Evolutionary conservation across 805 yeast genomes (phyloP), one percentile per base, ranked within the genome.

Genomic region (Schizosaccharomyces cryophilus): DNA sequence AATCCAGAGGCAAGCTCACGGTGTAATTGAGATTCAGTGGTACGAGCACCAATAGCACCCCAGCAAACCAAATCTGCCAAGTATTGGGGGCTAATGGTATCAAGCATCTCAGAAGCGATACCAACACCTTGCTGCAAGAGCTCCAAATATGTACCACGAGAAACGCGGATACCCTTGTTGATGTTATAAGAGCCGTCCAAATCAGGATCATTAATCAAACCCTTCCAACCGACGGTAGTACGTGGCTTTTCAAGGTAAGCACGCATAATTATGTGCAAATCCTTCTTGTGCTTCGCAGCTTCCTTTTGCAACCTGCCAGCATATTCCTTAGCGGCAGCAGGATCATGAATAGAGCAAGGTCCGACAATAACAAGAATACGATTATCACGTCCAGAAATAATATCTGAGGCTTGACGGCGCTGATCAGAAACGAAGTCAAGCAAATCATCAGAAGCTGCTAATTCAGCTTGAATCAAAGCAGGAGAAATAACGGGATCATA

Each of bases 211-310:
- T 90, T 90, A 71, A 90, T 88, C 68, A 90, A 77, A 68, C 98
- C 98, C 74, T 90, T 90, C 98, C 98, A 90, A 65, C 98, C 98
- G 61, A 90, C 97, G 29, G 97, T 90, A 65, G 98, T 90, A 77
- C 98, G 84, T 69, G 98, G 98, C 74, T 90, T 90, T 75, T 90
- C 98, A 66, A 90, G 78, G 78, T 90, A 90, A 5, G 97, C 97
- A 76, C 98, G 84, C 98, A 90, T 90, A 65, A 90, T 80, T 63
- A 90, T 79, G 62, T 83, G 84, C 62, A 90, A 77, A 66, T 90
- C 97, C 61, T 77, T 80, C 64, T 81, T 72, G 64, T 86, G 78
- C 71, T 85, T 86, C 45, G 81, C 84, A 71, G 95, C 80, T 77
- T 93, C 97, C 69, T 85, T 89, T 66, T 78, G 75, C 60, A 59